phyloP scores from a whole-genome alignment of 352 stramenopile species.

The Poterioochromonas sp. region DNA sequence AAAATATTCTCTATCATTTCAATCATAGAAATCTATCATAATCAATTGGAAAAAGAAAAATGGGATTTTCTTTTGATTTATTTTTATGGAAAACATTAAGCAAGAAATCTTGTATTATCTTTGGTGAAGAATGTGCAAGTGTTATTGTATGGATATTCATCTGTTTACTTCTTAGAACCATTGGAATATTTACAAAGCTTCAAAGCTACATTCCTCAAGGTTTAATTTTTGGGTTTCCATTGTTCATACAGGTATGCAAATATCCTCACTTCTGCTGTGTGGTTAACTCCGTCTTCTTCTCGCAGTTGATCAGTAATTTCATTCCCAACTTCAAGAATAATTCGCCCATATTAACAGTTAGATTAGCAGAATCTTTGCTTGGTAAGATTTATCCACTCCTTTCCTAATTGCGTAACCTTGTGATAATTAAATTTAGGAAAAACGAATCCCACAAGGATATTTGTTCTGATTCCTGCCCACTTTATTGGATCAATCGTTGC shows the following conservation, averaged over 20 bases:
- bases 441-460: not conserved
- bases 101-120: not conserved
- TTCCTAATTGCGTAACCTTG: not conserved
- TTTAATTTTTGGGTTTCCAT: not conserved
- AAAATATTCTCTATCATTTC: too few relatives aligned
- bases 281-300: not conserved
- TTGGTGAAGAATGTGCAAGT: not conserved
- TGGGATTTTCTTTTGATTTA: too few relatives aligned
- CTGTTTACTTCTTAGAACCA: not conserved
- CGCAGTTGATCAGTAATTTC: not conserved
- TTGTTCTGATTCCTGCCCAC: conserved; percentile 19
- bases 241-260: not conserved
- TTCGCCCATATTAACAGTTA: not conserved
- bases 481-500: conserved; percentile 3
- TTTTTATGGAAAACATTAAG: not conserved
- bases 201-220: not conserved
- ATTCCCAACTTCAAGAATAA: not conserved
- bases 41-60: too few relatives aligned
- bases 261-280: not conserved
- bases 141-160: not conserved
- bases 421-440: not conserved
- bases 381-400: not conserved
- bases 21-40: too few relatives aligned
- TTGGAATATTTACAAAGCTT: not conserved
- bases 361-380: conserved; percentile 5